Evolutionary conservation across 2,329 filamentous ascomycete genomes (phyloP), one percentile per base, ranked within the genome.

Genomic region (Venturia asperata): DNA sequence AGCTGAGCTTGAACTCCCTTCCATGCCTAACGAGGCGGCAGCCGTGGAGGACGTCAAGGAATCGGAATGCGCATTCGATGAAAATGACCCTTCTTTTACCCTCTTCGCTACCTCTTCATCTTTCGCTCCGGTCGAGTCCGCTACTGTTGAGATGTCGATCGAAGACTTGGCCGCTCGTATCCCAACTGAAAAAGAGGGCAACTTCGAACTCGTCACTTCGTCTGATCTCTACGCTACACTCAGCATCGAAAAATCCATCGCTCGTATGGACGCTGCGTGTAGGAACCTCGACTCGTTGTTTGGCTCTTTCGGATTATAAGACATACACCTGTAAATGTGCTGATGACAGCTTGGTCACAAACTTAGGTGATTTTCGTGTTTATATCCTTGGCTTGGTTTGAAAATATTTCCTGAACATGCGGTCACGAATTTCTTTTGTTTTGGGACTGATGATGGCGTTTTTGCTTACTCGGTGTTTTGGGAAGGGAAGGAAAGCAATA

Each of bases 31-130:
- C 61, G 61, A 61, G n/a, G 34, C 60, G 3, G 47, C 69, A 45
- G 62, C 65, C 39, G 66, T 64, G 34, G 72, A 76, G 10, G 41
- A 61, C 5, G 19, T 4, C 13, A 43, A 47, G 19, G 4, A 1
- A 15, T 52, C 15, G 5, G 74, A 74, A 0, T 76, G 82, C 34
- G 81, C 84, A 67, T 84, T 88, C 79, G 77, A 85, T 1, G 83
- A 86, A 62, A 86, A 88, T 71, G 81, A 83, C 64, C 83, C 83
- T 0, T 80, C 82, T 61, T 87, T 86, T 68, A 82, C 83, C 61
- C 81, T 88, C 39, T 88, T 83, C 77, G 80, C 82, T 72, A 79
- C 82, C 43, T 71, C 74, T 13, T 70, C 76, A 1, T 67, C 71
- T 7, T 64, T 72, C 56, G 65, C 68, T 52, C 61, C 63, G 71